phyloP scores from a whole-genome alignment of 345 rosid genomes.

The Hirschfeldia incana region DNA sequence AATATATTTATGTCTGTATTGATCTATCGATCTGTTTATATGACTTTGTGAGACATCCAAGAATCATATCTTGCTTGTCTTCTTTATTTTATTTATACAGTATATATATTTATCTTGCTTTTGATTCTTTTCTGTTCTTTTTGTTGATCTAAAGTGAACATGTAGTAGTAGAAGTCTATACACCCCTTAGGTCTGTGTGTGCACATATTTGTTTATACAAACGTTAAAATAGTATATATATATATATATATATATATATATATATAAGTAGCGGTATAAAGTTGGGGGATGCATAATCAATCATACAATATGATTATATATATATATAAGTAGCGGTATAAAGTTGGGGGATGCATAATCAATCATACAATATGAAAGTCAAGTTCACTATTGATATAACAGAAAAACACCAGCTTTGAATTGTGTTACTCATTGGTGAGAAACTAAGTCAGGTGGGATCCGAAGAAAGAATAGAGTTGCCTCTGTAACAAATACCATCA shows the following conservation, averaged over 20 bases:
- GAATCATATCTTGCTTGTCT: constrained; percentile 36
- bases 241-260: too few species aligned
- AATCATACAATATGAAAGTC: background rate
- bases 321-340: background rate
- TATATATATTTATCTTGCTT: background rate
- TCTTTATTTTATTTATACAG: constrained; percentile 4
- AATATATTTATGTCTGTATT: constrained; percentile 32
- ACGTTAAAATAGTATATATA: background rate
- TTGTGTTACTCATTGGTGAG: background rate
- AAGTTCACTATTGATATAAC: background rate
- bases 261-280: background rate
- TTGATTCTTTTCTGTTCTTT: constrained; percentile 13
- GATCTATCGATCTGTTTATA: constrained; percentile 26
- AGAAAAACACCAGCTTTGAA: background rate
- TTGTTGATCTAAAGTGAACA: constrained; percentile 16
- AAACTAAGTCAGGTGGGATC: background rate
- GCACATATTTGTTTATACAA: constrained; percentile 11
- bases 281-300: background rate
- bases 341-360: background rate
- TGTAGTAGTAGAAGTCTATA: constrained; percentile 7
- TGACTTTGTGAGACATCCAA: constrained; percentile 38
- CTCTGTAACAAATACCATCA: too few species aligned
- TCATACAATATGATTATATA: background rate
- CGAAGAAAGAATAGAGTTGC: background rate
- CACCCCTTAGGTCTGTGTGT: background rate